Evolutionary conservation across 2,329 filamentous ascomycete species (phyloP).

Genomic region (Apiospora hydei): DNA sequence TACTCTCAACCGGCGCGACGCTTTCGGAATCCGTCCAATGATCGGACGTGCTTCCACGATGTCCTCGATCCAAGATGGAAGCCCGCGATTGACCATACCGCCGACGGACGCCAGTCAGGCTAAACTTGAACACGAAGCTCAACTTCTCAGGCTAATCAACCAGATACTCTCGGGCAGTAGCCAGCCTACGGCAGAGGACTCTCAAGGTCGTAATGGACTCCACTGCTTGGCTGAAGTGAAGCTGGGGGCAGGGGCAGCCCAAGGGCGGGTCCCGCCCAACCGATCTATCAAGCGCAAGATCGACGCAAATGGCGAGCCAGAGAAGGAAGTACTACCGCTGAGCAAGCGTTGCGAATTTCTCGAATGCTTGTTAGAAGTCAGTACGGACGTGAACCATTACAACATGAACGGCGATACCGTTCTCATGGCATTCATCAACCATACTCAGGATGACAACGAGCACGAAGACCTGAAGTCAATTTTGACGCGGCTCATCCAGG

Average conservation of each 20-base stretch:
- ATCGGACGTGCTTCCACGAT: constrained; percentile 29
- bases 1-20: constrained; percentile 53
- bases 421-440: constrained; percentile 61
- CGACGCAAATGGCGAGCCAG: constrained; percentile 34
- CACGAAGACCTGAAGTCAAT: constrained; percentile 57
- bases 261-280: constrained; percentile 41
- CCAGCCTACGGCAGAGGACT: constrained; percentile 46
- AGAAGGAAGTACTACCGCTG: constrained; percentile 26
- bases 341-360: constrained; percentile 34
- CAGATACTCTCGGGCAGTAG: constrained; percentile 36
- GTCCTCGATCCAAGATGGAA: constrained; percentile 21
- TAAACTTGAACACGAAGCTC: constrained; percentile 39
- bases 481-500: constrained; percentile 50
- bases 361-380: constrained; percentile 43
- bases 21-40: constrained; percentile 49
- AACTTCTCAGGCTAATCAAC: constrained; percentile 47
- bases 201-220: constrained; percentile 60
- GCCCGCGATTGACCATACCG: constrained; percentile 35
- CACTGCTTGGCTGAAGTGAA: constrained; percentile 65
- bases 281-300: constrained; percentile 49
- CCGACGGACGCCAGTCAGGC: constrained; percentile 32
- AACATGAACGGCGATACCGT: constrained; percentile 60
- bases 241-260: constrained; percentile 44
- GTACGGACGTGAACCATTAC: constrained; percentile 60
- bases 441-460: constrained; percentile 51